A percentile compares a stretch with the other conserved stretches of the same genome.
phyloP scores from a whole-genome alignment of 1,139 yeast genomes.

The Pichiaceae sp. region DNA sequence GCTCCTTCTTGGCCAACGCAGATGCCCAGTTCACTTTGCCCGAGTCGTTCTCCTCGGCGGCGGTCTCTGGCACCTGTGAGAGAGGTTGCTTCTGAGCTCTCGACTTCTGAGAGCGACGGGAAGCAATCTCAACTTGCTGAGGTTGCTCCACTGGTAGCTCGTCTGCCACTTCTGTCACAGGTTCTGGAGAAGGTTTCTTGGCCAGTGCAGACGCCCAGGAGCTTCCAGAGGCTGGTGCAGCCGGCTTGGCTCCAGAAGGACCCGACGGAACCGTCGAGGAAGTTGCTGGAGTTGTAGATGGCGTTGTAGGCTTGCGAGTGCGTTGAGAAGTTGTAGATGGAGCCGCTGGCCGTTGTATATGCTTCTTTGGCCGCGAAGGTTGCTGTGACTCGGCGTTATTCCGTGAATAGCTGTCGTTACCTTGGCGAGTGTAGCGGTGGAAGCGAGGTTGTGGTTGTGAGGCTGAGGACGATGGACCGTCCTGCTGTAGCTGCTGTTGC shows the following conservation, averaged over 20 bases:
- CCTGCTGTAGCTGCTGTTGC: constrained; percentile 1
- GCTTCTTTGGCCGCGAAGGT: neutral
- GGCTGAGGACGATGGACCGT: neutral
- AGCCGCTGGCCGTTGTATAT: neutral
- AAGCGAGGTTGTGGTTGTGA: constrained; percentile 4
- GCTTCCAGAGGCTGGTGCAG: constrained; percentile 8
- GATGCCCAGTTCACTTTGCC: constrained; percentile 27
- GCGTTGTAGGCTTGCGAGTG: neutral
- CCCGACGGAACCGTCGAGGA: no score
- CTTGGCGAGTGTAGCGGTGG: constrained; percentile 1
- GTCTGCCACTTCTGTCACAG: constrained; percentile 4
- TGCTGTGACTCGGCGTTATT: neutral
- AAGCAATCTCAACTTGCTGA: neutral
- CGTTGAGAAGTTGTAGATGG: neutral
- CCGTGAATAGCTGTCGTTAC: constrained; percentile 2
- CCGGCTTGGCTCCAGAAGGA: constrained; percentile 2
- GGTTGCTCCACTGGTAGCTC: neutral
- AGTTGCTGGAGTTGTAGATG: neutral
- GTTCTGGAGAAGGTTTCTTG: constrained; percentile 4
- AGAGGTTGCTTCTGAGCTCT: neutral
- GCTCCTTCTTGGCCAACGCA: constrained; percentile 10
- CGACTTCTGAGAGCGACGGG: neutral
- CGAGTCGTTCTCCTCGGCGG: constrained; percentile 51
- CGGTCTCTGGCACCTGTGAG: constrained; percentile 29
- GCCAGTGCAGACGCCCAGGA: constrained; percentile 8